These are phyloP conservation scores for Talaromyces pinophilus DNA, from an alignment of 2,329 filamentous ascomycete genomes.

Conservation along the genomic window DNA sequence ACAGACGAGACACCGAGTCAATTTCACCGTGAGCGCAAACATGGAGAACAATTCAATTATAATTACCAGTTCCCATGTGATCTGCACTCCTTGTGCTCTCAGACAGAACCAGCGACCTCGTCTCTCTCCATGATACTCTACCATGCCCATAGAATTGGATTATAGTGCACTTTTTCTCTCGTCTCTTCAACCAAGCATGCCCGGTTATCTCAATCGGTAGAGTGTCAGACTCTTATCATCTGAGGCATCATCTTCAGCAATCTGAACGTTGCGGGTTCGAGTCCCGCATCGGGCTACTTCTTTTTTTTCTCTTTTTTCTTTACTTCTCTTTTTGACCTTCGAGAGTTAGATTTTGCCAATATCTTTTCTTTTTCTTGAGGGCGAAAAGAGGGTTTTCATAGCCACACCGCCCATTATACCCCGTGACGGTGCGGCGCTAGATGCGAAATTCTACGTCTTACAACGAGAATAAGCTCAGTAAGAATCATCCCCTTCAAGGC, in stretches of 20 bases:
- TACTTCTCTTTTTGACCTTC: background rate
- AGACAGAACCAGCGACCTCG: too few species aligned
- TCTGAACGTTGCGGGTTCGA: conserved; percentile 20
- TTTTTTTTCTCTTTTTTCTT: background rate
- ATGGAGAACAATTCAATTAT: too few species aligned
- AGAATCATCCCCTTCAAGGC: background rate
- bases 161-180: too few species aligned
- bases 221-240: conserved; percentile 20
- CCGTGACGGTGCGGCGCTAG: too few species aligned
- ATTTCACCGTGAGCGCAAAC: too few species aligned
- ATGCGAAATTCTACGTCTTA: background rate
- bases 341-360: background rate
- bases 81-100: too few species aligned
- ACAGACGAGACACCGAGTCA: too few species aligned
- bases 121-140: too few species aligned
- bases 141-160: too few species aligned
- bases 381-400: background rate
- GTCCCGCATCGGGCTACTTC: conserved; percentile 17
- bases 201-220: conserved; percentile 21
- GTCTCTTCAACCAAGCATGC: conserved; percentile 9
- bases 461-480: background rate
- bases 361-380: background rate
- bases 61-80: too few species aligned
- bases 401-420: background rate
- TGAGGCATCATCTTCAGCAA: conserved; percentile 11